Conservation (phyloP, 1,284 basidiomycete species). For the Papiliotrema terrestris region DNA sequence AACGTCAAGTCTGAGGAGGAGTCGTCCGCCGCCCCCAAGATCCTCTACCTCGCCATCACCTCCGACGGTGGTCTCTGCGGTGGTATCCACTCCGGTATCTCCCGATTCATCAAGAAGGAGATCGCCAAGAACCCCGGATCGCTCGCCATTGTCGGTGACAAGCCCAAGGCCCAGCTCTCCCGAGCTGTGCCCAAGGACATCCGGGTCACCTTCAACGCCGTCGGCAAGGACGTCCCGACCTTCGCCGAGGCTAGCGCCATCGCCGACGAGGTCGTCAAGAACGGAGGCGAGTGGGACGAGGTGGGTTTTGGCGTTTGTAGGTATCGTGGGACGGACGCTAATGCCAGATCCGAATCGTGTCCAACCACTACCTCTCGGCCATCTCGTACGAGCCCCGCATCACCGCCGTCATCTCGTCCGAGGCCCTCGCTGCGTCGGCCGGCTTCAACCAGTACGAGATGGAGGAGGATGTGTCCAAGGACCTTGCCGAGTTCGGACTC, state of each 20-base stretch:
- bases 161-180: constrained; percentile 89
- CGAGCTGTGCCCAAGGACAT: constrained; percentile 68
- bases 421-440: constrained; percentile 72
- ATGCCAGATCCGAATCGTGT: constrained; percentile 64
- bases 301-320: constrained; percentile 37
- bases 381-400: constrained; percentile 83
- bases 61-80: constrained; percentile 99
- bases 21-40: constrained; percentile 59
- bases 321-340: too few relatives aligned
- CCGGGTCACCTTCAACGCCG: constrained; percentile 89
- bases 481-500: constrained; percentile 91
- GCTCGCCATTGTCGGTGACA: constrained; percentile 91
- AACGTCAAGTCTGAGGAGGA: constrained; percentile 53
- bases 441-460: constrained; percentile 91
- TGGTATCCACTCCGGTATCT: constrained; percentile 97
- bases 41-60: constrained; percentile 88
- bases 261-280: constrained; percentile 87
- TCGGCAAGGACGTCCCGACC: constrained; percentile 94
- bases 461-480: constrained; percentile 91
- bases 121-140: constrained; percentile 59
- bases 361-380: constrained; percentile 94
- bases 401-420: constrained; percentile 76
- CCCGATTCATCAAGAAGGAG: constrained; percentile 77
- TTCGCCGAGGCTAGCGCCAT: constrained; percentile 94
- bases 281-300: constrained; percentile 82